phyloP scores from a whole-genome alignment of 2,329 filamentous ascomycete genomes.

The Massarina eburnea region DNA sequence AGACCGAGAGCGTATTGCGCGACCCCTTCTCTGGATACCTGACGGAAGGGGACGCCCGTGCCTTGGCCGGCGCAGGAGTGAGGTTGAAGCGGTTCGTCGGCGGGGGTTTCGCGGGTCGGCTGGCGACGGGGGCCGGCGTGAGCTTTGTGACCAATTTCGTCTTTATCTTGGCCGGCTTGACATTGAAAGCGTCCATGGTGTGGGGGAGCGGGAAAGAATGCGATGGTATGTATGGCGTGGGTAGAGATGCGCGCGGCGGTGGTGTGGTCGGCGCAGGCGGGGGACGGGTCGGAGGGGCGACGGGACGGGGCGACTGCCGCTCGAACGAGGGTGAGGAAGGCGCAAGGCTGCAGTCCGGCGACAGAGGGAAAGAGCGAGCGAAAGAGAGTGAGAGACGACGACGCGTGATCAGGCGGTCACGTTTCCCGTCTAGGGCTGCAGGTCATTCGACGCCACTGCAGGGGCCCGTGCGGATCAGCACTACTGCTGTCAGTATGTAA shows the following conservation, averaged over 20 bases:
- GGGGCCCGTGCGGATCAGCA: too few relatives aligned
- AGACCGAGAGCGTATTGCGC: slow-evolving; percentile 29
- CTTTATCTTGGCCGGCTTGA: slow-evolving; percentile 37
- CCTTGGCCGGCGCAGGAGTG: slow-evolving; percentile 15
- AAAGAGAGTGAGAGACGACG: too few relatives aligned
- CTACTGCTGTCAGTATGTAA: too few relatives aligned
- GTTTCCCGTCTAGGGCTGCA: slow-evolving; percentile 9
- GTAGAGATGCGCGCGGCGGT: background rate
- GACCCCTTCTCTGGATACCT: slow-evolving; percentile 16
- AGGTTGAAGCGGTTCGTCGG: slow-evolving; percentile 32
- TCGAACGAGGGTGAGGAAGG: too few relatives aligned
- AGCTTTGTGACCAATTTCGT: slow-evolving; percentile 29
- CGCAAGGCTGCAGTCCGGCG: too few relatives aligned
- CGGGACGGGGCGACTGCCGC: too few relatives aligned
- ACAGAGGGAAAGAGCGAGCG: too few relatives aligned
- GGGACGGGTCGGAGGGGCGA: too few relatives aligned
- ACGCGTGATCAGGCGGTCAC: background rate
- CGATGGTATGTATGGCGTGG: background rate
- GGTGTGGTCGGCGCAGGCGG: background rate
- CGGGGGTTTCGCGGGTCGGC: slow-evolving; percentile 12
- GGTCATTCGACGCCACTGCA: slow-evolving; percentile 23
- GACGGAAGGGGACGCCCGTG: slow-evolving; percentile 12
- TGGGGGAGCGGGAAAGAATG: slow-evolving; percentile 6
- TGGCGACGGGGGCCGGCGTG: slow-evolving; percentile 11
- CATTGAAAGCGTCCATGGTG: slow-evolving; percentile 30